Percentiles rank a stretch among this genome's conserved stretches.
Evolutionary conservation across 2,329 filamentous ascomycete genomes (phyloP).

Genomic region (Arachnomyces sp.): DNA sequence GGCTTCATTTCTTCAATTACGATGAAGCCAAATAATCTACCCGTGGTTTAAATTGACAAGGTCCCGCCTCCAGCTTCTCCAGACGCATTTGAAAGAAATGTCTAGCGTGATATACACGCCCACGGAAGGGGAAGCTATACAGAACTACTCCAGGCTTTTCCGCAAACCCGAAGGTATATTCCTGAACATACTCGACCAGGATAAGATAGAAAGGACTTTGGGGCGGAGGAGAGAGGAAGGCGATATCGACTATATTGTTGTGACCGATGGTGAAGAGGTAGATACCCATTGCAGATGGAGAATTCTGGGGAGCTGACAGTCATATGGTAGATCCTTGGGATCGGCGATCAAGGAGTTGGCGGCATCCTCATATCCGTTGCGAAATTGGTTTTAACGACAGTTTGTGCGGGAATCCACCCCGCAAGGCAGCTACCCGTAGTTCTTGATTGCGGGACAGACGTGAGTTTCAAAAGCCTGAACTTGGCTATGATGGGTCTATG

Average conservation of each 20-base stretch:
- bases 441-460: slow-evolving; percentile 75
- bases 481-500: neutral
- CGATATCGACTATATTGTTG: slow-evolving; percentile 81
- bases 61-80: slow-evolving; percentile 48
- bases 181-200: slow-evolving; percentile 61
- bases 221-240: slow-evolving; percentile 60
- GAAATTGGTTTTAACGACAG: slow-evolving; percentile 71
- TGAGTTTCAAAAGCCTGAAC: slow-evolving; percentile 17
- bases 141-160: slow-evolving; percentile 73
- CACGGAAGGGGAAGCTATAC: slow-evolving; percentile 80
- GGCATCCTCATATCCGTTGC: slow-evolving; percentile 77
- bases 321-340: slow-evolving; percentile 64
- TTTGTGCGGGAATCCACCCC: slow-evolving; percentile 81
- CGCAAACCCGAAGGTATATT: slow-evolving; percentile 73
- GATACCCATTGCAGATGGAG: too few species aligned
- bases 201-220: slow-evolving; percentile 58
- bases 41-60: neutral
- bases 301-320: slow-evolving; percentile 11
- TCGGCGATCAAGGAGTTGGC: slow-evolving; percentile 81
- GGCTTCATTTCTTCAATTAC: too few species aligned
- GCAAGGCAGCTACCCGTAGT: slow-evolving; percentile 70
- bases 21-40: neutral
- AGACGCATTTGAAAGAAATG: slow-evolving; percentile 77
- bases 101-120: slow-evolving; percentile 87
- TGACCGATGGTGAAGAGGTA: slow-evolving; percentile 58